Evolutionary conservation across 31 red algal genomes (phyloP).

Genomic region (Odonthalia washingtoniensis): DNA sequence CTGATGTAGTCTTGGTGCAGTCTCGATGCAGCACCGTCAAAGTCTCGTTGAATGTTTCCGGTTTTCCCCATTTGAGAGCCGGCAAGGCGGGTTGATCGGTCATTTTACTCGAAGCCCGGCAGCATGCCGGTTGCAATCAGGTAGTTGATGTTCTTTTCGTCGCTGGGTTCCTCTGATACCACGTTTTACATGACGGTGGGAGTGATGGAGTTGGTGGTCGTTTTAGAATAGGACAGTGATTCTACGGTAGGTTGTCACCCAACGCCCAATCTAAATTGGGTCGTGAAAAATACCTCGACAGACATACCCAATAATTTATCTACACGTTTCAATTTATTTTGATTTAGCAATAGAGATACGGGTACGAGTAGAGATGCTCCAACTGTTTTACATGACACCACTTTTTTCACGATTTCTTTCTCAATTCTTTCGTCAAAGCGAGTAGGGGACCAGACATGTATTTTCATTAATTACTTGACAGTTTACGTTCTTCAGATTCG

Average conservation of each 20-base stretch:
- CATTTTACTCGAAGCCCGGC: background rate
- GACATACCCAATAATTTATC: background rate
- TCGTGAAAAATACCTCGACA: background rate
- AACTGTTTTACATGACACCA: too few relatives aligned
- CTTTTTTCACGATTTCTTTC: too few relatives aligned
- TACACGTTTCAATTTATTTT: constrained; percentile 3
- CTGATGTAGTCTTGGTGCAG: background rate
- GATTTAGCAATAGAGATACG: constrained; percentile 5
- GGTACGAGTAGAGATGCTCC: background rate
- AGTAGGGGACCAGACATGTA: too few relatives aligned
- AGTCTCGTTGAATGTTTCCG: background rate
- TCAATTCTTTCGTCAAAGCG: too few relatives aligned
- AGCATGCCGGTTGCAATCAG: too few relatives aligned
- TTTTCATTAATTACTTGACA: too few relatives aligned
- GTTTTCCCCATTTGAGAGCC: background rate
- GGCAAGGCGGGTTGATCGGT: background rate
- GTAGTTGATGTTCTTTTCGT: background rate
- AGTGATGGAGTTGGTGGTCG: background rate
- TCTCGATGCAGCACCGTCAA: background rate
- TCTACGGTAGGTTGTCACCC: background rate
- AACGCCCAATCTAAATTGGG: background rate
- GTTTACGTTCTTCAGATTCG: too few relatives aligned
- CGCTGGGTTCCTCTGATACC: background rate
- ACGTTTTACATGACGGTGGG: background rate
- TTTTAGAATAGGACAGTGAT: background rate